Evolutionary conservation across 1,284 basidiomycete genomes (phyloP).

Genomic region (Puccinia triticina): DNA sequence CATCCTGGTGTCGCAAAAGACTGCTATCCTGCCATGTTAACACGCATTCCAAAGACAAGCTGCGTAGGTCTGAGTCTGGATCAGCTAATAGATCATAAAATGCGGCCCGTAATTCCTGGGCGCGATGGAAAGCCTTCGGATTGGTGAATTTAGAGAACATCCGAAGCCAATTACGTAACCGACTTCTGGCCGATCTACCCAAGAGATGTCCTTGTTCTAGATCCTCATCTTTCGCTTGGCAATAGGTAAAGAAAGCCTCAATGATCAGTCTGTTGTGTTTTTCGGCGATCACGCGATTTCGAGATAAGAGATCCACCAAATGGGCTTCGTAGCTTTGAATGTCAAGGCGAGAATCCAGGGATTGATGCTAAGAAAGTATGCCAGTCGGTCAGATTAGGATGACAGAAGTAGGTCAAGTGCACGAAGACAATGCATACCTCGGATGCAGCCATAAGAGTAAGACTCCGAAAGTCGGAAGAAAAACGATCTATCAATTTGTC

Average conservation of each 20-base stretch:
- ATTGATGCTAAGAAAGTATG: constrained; percentile 65
- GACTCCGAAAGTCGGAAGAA: constrained; percentile 55
- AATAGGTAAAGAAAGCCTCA: constrained; percentile 71
- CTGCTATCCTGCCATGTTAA: constrained; percentile 78
- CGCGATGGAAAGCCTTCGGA: constrained; percentile 79
- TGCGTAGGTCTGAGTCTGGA: constrained; percentile 79
- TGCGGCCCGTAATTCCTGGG: constrained; percentile 70
- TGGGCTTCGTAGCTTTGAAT: constrained; percentile 75
- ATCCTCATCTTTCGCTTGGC: constrained; percentile 60
- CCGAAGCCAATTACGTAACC: constrained; percentile 74
- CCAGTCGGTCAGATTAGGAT: background rate
- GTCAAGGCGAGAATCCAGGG: constrained; percentile 72
- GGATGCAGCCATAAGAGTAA: constrained; percentile 66
- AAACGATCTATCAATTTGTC: constrained; percentile 32
- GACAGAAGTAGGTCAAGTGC: constrained; percentile 14
- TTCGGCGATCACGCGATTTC: constrained; percentile 73
- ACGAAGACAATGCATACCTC: constrained; percentile 66
- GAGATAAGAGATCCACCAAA: constrained; percentile 71
- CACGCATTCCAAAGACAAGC: constrained; percentile 75
- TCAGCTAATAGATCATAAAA: constrained; percentile 81
- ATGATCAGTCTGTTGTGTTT: constrained; percentile 80
- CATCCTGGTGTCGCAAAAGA: constrained; percentile 71
- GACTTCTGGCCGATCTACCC: constrained; percentile 64
- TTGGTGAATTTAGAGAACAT: constrained; percentile 88
- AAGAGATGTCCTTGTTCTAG: constrained; percentile 61